phyloP scores from a whole-genome alignment of 2,329 filamentous ascomycete genomes.

The Microdochium nivale region DNA sequence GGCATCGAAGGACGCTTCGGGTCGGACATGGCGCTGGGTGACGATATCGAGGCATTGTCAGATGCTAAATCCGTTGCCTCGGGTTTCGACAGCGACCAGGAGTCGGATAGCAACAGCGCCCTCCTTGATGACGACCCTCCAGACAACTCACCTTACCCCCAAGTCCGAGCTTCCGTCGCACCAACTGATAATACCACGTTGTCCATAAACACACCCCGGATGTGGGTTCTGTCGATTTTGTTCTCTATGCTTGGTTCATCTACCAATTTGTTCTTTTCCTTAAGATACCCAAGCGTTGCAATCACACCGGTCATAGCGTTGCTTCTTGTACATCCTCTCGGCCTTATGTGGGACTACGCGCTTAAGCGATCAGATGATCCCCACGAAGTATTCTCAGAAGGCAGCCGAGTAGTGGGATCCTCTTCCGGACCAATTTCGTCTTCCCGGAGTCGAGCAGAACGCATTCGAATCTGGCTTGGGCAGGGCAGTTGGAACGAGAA shows the following conservation, averaged over 20 bases:
- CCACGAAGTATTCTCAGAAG: conserved; percentile 45
- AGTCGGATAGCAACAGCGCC: conserved; percentile 19
- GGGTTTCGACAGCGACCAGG: conserved; percentile 18
- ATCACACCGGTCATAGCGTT: conserved; percentile 85
- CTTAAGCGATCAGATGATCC: conserved; percentile 54
- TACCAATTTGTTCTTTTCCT: conserved; percentile 80
- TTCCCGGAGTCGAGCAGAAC: conserved; percentile 23
- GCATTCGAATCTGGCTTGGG: conserved; percentile 63
- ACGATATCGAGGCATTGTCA: conserved; percentile 28
- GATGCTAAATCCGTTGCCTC: conserved; percentile 27
- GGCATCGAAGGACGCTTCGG: conserved; percentile 46
- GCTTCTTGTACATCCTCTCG: conserved; percentile 75
- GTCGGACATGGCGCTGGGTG: conserved; percentile 36
- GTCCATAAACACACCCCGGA: conserved; percentile 82
- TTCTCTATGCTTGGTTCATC: conserved; percentile 77
- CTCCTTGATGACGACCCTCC: conserved; percentile 40
- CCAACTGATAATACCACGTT: conserved; percentile 66
- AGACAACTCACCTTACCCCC: conserved; percentile 68
- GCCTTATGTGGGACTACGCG: conserved; percentile 67
- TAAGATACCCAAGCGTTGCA: conserved; percentile 83
- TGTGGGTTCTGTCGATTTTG: conserved; percentile 75
- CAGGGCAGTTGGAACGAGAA: conserved; percentile 84
- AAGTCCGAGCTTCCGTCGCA: conserved; percentile 72
- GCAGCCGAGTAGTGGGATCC: conserved; percentile 24
- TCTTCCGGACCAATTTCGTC: conserved; percentile 3